Base-by-base conservation (phyloP, 2,329 filamentous ascomycete genomes). In the Alternaria sp. region DNA sequence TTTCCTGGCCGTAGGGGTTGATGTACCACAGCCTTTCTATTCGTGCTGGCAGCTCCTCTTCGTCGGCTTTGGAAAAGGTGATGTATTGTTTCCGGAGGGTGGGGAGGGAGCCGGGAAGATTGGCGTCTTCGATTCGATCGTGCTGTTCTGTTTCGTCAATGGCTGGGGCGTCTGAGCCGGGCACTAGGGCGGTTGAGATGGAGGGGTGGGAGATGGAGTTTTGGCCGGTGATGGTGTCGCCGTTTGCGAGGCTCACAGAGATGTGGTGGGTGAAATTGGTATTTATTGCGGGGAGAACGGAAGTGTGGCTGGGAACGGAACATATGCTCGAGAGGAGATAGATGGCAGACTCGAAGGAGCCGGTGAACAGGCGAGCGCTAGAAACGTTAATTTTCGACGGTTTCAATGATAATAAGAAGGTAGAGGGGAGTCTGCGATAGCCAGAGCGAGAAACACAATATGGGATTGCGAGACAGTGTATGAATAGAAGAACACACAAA, bases 1-100 rank as follows among this genome's bases (percentile, higher is more conserved):
- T 97, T 78, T 97, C 94, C 75, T 97, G 93, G n/a, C 94, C 94
- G 77, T 97, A 98, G 0, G 94, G 94, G 73, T 97, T 98, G 81
- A 98, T 98, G 81, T 98, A 98, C 93, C 93, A 98, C 32, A 98
- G 85, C 3, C 94, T 83, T 55, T 89, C 84, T 68, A 98, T 96
- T 28, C 92, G 86, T 0, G 90, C 85, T 0, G 92, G 86, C 1
- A 98, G 83, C 55, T 94, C 91, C 62, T 91, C 88, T 64, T 93
- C 89, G 39, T 87, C 83, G 3, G 70, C 65, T 80, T 98, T 98
- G 72, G 86, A 90, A 75, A 97, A 96, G 5, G 84, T 83, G 61
- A 97, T 93, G 64, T 96, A 92, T 51, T 91, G 92, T 58, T 91
- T 89, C 7, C 94, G 86, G 1, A 98, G 83, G 0, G 88, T 91